phyloP scores from a whole-genome alignment of 2,329 filamentous ascomycete genomes.

The Amylocarpus encephaloides region DNA sequence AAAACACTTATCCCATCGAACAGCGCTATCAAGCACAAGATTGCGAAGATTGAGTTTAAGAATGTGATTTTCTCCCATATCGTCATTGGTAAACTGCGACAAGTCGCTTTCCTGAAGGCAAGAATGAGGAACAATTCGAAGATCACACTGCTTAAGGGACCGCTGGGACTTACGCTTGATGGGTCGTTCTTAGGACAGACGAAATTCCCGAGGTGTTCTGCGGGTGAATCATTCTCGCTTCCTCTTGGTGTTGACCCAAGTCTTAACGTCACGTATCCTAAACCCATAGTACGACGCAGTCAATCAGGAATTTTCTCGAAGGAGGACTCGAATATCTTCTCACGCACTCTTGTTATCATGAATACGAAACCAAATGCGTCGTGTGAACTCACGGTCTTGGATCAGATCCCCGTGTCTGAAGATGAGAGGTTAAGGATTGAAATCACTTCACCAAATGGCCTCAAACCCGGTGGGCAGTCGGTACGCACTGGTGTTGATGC shows the following conservation, averaged over 20 bases:
- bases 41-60: conserved; percentile 47
- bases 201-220: conserved; percentile 47
- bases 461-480: conserved; percentile 36
- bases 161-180: conserved; percentile 55
- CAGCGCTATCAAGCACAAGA: conserved; percentile 50
- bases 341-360: conserved; percentile 41
- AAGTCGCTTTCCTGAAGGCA: conserved; percentile 53
- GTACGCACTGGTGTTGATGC: conserved; percentile 33
- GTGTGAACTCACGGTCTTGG: conserved; percentile 46
- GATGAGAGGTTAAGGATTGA: conserved; percentile 51
- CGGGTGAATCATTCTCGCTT: conserved; percentile 48
- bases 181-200: conserved; percentile 55
- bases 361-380: conserved; percentile 42
- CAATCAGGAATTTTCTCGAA: conserved; percentile 48
- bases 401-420: conserved; percentile 57
- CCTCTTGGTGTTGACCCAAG: conserved; percentile 54
- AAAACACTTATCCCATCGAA: conserved; percentile 50
- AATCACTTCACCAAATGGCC: conserved; percentile 42
- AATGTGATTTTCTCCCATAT: conserved; percentile 50
- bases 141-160: conserved; percentile 49
- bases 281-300: conserved; percentile 46
- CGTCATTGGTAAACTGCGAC: conserved; percentile 53
- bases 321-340: conserved; percentile 46
- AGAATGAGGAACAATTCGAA: conserved; percentile 49
- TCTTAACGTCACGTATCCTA: conserved; percentile 49